A percentile compares a stretch with the other conserved stretches of the same genome.
phyloP scores from a whole-genome alignment of 2,329 filamentous ascomycete species.

The Metarhizium guizhouense region DNA sequence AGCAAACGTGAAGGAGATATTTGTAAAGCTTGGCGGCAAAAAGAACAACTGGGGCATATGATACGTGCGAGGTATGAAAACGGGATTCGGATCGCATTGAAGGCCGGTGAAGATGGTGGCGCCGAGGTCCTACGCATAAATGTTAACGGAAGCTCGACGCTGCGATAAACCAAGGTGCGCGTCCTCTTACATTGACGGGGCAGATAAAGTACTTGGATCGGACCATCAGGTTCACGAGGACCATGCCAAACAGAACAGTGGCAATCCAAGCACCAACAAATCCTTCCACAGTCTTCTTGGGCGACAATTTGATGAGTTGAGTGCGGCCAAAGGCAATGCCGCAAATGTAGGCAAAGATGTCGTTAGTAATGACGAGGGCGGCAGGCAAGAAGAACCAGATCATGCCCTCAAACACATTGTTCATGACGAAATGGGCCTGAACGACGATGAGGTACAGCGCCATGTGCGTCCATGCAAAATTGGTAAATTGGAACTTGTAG shows the following conservation, averaged over 20 bases:
- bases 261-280: slow-evolving; percentile 96
- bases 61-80: slow-evolving; percentile 74
- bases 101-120: slow-evolving; percentile 89
- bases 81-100: slow-evolving; percentile 82
- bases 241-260: slow-evolving; percentile 77
- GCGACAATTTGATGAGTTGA: slow-evolving; percentile 93
- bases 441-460: slow-evolving; percentile 95
- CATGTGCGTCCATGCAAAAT: slow-evolving; percentile 99
- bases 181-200: slow-evolving; percentile 65
- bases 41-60: slow-evolving; percentile 65
- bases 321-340: slow-evolving; percentile 95
- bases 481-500: slow-evolving; percentile 97
- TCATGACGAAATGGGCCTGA: slow-evolving; percentile 98
- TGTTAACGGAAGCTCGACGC: background rate
- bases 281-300: slow-evolving; percentile 98
- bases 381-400: slow-evolving; percentile 99
- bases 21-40: slow-evolving; percentile 43
- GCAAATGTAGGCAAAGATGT: slow-evolving; percentile 96
- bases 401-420: slow-evolving; percentile 99
- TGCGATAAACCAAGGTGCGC: background rate
- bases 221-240: slow-evolving; percentile 75
- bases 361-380: slow-evolving; percentile 92
- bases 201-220: slow-evolving; percentile 97
- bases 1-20: slow-evolving; percentile 61
- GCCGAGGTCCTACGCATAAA: slow-evolving; percentile 58